phyloP scores from a whole-genome alignment of 305 asterid species.

The Solanum chacoense region DNA sequence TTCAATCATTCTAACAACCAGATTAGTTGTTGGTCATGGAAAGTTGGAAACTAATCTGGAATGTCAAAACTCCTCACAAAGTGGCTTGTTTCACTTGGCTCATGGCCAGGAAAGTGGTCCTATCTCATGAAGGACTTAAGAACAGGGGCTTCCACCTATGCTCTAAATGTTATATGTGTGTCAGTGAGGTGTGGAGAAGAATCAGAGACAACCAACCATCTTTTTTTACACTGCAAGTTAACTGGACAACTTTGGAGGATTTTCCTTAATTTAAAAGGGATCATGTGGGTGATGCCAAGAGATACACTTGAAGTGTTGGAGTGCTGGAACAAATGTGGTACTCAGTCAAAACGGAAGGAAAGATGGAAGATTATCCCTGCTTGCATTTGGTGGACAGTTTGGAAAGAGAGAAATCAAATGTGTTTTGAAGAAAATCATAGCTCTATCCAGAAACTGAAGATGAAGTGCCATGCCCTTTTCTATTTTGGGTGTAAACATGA shows the following conservation, averaged over 20 bases:
- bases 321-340: background rate
- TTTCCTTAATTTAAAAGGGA: background rate
- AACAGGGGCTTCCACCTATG: background rate
- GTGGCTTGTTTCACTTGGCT: background rate
- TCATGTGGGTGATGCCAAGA: background rate
- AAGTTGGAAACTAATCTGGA: background rate
- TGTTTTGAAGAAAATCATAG: background rate
- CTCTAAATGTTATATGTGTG: background rate
- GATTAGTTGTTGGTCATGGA: background rate
- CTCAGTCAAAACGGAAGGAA: background rate
- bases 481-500: background rate
- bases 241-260: background rate
- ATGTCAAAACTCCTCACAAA: background rate
- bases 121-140: background rate
- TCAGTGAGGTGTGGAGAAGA: background rate
- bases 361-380: background rate
- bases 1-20: background rate
- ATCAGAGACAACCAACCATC: background rate
- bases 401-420: background rate
- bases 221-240: background rate
- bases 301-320: background rate
- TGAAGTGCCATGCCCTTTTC: background rate
- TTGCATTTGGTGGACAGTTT: background rate
- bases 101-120: background rate
- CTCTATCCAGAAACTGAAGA: background rate